phyloP scores from a whole-genome alignment of 768 basidiomycete species.

The Termitomyces titanicus region DNA sequence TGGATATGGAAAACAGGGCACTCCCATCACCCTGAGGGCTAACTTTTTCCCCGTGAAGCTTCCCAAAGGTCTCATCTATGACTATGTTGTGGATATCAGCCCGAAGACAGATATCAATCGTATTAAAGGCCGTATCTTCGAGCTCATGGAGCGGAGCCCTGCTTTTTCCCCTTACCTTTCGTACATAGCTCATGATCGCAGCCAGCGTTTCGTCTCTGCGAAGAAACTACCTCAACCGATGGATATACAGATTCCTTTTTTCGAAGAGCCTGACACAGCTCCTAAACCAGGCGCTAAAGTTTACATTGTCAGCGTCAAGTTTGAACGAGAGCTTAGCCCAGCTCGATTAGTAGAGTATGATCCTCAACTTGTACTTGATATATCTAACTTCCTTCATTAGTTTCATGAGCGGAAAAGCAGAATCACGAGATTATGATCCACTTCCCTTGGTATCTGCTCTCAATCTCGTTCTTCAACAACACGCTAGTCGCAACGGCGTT shows the following conservation, averaged over 20 bases:
- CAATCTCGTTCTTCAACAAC: slow-evolving; percentile 53
- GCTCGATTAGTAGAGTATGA: slow-evolving; percentile 30
- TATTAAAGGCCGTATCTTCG: slow-evolving; percentile 48
- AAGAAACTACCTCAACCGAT: slow-evolving; percentile 42
- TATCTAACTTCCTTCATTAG: slow-evolving; percentile 28
- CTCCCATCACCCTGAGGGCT: slow-evolving; percentile 45
- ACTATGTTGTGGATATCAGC: slow-evolving; percentile 51
- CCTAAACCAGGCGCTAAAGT: slow-evolving; percentile 33
- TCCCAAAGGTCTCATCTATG: slow-evolving; percentile 45
- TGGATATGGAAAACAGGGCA: slow-evolving; percentile 52
- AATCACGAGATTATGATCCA: slow-evolving; percentile 43
- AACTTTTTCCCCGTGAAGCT: slow-evolving; percentile 59
- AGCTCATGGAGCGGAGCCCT: slow-evolving; percentile 45
- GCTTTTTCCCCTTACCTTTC: slow-evolving; percentile 30
- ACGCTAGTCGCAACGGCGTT: slow-evolving; percentile 41
- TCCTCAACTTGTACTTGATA: not conserved
- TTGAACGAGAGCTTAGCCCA: slow-evolving; percentile 36
- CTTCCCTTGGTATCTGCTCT: slow-evolving; percentile 52
- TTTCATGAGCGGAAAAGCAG: slow-evolving; percentile 44
- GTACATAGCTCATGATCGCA: slow-evolving; percentile 52
- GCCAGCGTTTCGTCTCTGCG: slow-evolving; percentile 43
- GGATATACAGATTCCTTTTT: slow-evolving; percentile 35
- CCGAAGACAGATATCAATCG: slow-evolving; percentile 43
- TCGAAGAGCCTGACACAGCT: slow-evolving; percentile 35
- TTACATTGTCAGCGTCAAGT: slow-evolving; percentile 40